Evolutionary conservation across 139 green algal species (phyloP).

Genomic region (Micractinium sp.): DNA sequence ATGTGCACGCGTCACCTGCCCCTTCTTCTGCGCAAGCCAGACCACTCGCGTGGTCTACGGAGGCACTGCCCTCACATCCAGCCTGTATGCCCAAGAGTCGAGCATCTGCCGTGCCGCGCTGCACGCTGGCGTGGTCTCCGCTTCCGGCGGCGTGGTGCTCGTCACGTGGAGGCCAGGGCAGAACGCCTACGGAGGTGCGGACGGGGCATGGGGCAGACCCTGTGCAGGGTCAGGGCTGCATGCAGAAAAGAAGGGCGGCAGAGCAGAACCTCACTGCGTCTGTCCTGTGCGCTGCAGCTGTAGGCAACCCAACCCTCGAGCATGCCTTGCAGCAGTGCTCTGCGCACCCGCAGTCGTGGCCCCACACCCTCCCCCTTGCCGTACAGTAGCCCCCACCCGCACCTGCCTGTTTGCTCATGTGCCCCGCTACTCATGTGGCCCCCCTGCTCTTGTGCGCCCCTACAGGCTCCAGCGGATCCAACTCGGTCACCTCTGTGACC

Average conservation of each 20-base stretch:
- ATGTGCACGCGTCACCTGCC: not conserved
- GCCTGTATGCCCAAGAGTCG: not conserved
- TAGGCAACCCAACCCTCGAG: too few species aligned
- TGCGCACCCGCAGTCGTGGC: too few species aligned
- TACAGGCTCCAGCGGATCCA: not conserved
- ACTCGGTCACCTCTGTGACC: not conserved
- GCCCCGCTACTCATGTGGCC: too few species aligned
- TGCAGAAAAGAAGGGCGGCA: too few species aligned
- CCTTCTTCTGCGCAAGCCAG: not conserved
- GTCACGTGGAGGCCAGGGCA: not conserved
- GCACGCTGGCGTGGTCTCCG: not conserved
- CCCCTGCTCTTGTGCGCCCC: not conserved
- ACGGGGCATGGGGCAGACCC: too few species aligned
- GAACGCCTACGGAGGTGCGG: not conserved
- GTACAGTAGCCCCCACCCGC: too few species aligned
- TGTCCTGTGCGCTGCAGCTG: too few species aligned
- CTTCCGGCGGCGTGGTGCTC: not conserved
- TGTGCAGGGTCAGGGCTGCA: too few species aligned
- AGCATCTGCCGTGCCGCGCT: not conserved
- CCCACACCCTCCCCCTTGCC: too few species aligned
- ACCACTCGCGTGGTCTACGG: not conserved
- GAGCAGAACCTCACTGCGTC: too few species aligned
- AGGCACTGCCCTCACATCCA: not conserved
- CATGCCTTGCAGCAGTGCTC: too few species aligned
- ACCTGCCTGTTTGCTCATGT: too few species aligned